These are phyloP conservation scores for Heritiera littoralis DNA, from an alignment of 345 rosid species.

Conservation along the genomic window DNA sequence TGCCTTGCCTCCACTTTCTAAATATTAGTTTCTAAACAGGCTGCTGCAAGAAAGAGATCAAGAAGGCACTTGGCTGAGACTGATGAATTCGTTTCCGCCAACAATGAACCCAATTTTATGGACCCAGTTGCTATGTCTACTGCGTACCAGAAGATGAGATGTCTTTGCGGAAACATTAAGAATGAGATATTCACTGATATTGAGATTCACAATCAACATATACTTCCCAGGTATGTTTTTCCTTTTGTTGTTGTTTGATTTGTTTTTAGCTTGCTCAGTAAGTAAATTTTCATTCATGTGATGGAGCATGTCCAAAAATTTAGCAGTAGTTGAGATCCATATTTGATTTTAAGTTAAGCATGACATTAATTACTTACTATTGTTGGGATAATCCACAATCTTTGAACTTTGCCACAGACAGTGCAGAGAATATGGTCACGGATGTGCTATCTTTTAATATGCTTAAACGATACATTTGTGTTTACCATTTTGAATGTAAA, in stretches of 20 bases:
- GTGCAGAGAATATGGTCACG: neutral
- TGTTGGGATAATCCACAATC: neutral
- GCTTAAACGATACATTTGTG: neutral
- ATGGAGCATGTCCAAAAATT: slow-evolving; percentile 6
- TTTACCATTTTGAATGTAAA: neutral
- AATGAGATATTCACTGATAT: slow-evolving; percentile 86
- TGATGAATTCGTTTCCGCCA: slow-evolving; percentile 77
- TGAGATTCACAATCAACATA: slow-evolving; percentile 86
- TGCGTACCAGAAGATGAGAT: slow-evolving; percentile 91
- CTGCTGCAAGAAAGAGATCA: slow-evolving; percentile 87
- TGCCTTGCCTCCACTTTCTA: slow-evolving; percentile 9
- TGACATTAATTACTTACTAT: neutral
- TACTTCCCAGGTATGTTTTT: slow-evolving; percentile 78
- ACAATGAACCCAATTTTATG: slow-evolving; percentile 54
- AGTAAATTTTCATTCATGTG: neutral
- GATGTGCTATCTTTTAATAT: neutral
- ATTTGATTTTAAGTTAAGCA: neutral
- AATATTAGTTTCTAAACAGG: slow-evolving; percentile 41
- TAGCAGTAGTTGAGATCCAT: neutral
- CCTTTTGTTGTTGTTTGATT: neutral
- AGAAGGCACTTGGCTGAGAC: slow-evolving; percentile 84
- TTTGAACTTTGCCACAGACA: neutral
- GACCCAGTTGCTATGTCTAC: slow-evolving; percentile 69
- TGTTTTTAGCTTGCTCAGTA: neutral
- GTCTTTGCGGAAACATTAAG: slow-evolving; percentile 70